These are phyloP conservation scores for Saraca asoca DNA, from an alignment of 331 rosid genomes.

Conservation along the genomic window DNA sequence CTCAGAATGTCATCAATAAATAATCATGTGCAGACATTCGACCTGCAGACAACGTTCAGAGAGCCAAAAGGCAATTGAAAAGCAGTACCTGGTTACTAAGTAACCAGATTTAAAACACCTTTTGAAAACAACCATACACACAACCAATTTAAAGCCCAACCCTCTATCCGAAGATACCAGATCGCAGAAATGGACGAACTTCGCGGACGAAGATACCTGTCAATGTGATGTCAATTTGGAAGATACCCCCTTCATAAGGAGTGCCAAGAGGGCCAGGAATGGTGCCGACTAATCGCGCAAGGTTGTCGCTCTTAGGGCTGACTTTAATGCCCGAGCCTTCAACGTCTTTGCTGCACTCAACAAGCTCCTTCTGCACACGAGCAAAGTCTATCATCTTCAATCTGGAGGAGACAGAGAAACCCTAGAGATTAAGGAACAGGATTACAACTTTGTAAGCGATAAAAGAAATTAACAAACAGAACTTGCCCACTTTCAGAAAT, in stretches of 20 bases:
- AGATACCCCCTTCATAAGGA: constrained; percentile 92
- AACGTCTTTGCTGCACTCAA: constrained; percentile 74
- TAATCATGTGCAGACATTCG: not conserved
- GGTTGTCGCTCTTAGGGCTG: constrained; percentile 63
- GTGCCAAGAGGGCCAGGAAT: constrained; percentile 87
- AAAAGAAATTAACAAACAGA: not conserved
- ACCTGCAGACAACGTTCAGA: not conserved
- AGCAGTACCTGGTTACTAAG: no score
- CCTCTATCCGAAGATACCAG: not conserved
- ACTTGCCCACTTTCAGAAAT: not conserved
- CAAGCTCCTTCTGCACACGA: constrained; percentile 99
- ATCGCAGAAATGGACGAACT: not conserved
- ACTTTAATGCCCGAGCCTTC: constrained; percentile 85
- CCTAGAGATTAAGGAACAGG: constrained; percentile 15
- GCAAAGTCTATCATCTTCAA: constrained; percentile 84
- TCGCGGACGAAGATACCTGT: constrained; percentile 50
- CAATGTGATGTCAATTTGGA: constrained; percentile 85
- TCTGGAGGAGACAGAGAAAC: constrained; percentile 18
- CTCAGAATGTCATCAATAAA: no score
- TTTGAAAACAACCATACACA: not conserved
- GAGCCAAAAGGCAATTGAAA: constrained; percentile 3
- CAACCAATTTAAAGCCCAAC: constrained; percentile 26
- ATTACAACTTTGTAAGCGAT: not conserved
- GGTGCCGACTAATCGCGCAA: constrained; percentile 63
- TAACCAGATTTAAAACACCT: not conserved